These are phyloP conservation scores for Pseudotsuga menziesii DNA, from an alignment of 75 land plant species.

Conservation along the genomic window DNA sequence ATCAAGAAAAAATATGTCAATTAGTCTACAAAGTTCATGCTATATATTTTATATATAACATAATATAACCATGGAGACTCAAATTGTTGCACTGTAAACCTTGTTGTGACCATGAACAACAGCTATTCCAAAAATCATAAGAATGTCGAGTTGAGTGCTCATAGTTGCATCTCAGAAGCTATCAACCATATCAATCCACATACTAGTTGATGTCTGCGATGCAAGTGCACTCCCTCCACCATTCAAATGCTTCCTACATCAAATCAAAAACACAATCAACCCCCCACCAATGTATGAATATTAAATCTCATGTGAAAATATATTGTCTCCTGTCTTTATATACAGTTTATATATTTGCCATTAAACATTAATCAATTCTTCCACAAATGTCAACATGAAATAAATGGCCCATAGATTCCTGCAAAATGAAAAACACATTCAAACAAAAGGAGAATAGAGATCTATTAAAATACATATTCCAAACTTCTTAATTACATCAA, in stretches of 20 bases:
- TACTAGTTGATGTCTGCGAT: background rate
- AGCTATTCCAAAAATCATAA: conserved; percentile 51
- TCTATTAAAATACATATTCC: conserved; percentile 29
- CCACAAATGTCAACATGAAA: background rate
- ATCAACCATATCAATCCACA: conserved; percentile 38
- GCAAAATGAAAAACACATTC: background rate
- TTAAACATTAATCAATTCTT: too few relatives aligned
- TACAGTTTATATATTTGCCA: too few relatives aligned
- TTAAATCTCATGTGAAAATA: too few relatives aligned
- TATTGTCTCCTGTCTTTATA: too few relatives aligned
- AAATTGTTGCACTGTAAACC: conserved; percentile 53
- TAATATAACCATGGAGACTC: background rate
- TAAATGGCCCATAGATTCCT: background rate
- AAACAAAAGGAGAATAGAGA: background rate
- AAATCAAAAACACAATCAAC: background rate
- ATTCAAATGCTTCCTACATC: conserved; percentile 32
- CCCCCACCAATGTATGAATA: too few relatives aligned
- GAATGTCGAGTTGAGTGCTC: conserved; percentile 32
- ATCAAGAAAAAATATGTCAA: background rate
- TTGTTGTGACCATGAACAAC: conserved; percentile 48
- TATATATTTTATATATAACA: background rate
- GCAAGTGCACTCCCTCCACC: conserved; percentile 35
- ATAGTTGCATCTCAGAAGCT: conserved; percentile 27
- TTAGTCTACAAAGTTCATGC: background rate
- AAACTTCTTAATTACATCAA: conserved; percentile 33